phyloP scores from a whole-genome alignment of 441 rosid species.

The Adansonia grandidieri region DNA sequence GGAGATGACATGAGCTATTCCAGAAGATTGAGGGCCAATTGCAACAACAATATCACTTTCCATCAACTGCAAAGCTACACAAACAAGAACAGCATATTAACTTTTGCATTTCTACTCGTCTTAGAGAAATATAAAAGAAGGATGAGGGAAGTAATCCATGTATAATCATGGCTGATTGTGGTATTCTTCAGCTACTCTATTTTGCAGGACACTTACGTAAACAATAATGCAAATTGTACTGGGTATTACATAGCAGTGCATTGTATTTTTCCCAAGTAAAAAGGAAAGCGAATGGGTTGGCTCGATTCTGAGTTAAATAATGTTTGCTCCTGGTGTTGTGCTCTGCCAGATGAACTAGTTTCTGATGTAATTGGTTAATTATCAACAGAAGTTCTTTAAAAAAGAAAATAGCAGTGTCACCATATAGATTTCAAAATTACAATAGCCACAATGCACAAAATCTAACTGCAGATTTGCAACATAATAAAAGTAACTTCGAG shows the following conservation, averaged over 20 bases:
- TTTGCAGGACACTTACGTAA: not conserved
- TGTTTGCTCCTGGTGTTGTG: not conserved
- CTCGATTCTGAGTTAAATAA: not conserved
- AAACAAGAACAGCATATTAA: constrained; percentile 25
- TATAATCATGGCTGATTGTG: not conserved
- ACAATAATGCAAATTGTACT: not conserved
- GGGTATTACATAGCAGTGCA: not conserved
- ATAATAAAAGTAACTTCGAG: not conserved
- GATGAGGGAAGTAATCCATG: constrained; percentile 4
- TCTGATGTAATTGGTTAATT: not conserved
- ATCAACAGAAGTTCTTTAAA: not conserved
- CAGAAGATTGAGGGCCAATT: constrained; percentile 95
- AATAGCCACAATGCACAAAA: constrained; percentile 3
- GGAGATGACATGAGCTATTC: constrained; percentile 78
- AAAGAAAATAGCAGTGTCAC: not conserved
- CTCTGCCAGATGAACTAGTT: not conserved
- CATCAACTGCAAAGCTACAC: constrained; percentile 89
- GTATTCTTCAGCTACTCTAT: not conserved
- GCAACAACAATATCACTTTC: constrained; percentile 68
- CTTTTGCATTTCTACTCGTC: not conserved
- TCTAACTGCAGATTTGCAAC: constrained; percentile 9
- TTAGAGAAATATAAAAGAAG: not conserved
- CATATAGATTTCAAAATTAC: not conserved
- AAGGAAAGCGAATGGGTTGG: not conserved
- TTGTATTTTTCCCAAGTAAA: not conserved